These are phyloP conservation scores for Andrographis paniculata DNA, from an alignment of 305 asterid genomes.

Conservation along the genomic window DNA sequence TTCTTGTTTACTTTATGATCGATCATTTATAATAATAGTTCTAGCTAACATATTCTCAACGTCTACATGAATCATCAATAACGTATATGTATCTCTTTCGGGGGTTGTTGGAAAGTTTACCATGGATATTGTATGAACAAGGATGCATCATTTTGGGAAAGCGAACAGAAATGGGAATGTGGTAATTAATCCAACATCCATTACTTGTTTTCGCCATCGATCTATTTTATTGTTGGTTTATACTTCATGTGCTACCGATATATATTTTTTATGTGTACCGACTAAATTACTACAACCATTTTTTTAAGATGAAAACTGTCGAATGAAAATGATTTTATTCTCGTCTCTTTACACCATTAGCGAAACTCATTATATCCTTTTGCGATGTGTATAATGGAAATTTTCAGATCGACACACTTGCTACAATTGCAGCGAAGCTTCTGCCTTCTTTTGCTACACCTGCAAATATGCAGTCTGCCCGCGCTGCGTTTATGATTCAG, in stretches of 20 bases:
- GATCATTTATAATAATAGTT: no score
- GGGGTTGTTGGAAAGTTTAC: slow-evolving; percentile 69
- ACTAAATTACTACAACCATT: background rate
- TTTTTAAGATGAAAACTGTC: background rate
- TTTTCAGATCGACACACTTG: slow-evolving; percentile 79
- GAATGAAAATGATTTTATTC: slow-evolving; percentile 12
- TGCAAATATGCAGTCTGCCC: slow-evolving; percentile 56
- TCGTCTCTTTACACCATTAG: slow-evolving; percentile 9
- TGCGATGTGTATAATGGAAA: slow-evolving; percentile 9
- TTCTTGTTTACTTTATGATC: no score
- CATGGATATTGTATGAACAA: slow-evolving; percentile 54
- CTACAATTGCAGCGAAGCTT: slow-evolving; percentile 29
- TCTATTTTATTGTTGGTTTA: no score
- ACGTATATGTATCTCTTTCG: slow-evolving; percentile 22
- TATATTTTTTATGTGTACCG: no score
- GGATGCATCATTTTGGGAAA: slow-evolving; percentile 36
- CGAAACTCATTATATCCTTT: background rate
- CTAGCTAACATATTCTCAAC: no score
- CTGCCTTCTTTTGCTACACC: slow-evolving; percentile 52
- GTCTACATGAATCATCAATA: no score
- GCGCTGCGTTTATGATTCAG: slow-evolving; percentile 32
- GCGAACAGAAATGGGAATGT: slow-evolving; percentile 44
- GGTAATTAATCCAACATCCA: slow-evolving; percentile 42
- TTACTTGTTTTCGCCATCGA: no score
- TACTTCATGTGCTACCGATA: no score